Conservation (phyloP, 768 basidiomycete species). For the Hemileccinum impolitum region DNA sequence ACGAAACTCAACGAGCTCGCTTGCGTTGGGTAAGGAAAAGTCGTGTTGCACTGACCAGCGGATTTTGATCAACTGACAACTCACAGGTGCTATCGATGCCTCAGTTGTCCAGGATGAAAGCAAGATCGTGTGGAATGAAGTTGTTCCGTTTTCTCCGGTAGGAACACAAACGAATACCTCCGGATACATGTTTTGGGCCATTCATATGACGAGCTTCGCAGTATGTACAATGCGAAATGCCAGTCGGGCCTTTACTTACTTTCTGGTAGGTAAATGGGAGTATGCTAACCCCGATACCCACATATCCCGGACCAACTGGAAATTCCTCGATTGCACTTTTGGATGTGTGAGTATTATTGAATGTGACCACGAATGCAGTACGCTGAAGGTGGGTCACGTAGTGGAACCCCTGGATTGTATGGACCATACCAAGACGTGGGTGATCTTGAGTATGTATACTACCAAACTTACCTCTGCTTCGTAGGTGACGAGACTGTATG, state of each 20-base stretch:
- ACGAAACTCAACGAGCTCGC: constrained; percentile 53
- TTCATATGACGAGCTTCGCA: constrained; percentile 52
- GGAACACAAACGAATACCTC: constrained; percentile 53
- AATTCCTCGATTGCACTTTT: constrained; percentile 65
- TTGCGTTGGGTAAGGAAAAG: constrained; percentile 53
- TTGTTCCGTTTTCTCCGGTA: constrained; percentile 70
- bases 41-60: neutral
- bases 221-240: constrained; percentile 32
- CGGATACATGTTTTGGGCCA: constrained; percentile 75
- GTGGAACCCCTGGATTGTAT: constrained; percentile 68
- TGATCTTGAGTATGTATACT: neutral
- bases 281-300: constrained; percentile 50
- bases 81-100: constrained; percentile 71
- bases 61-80: neutral
- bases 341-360: constrained; percentile 56
- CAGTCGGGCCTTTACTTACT: constrained; percentile 2
- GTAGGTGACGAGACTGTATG: constrained; percentile 66
- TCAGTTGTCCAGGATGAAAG: constrained; percentile 60
- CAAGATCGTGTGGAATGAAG: constrained; percentile 68
- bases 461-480: constrained; percentile 1
- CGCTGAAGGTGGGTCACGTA: constrained; percentile 26
- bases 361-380: neutral
- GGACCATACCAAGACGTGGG: constrained; percentile 77
- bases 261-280: constrained; percentile 53
- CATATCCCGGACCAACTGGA: constrained; percentile 54